phyloP scores from a whole-genome alignment of 345 rosid genomes.

The Salix dunnii region DNA sequence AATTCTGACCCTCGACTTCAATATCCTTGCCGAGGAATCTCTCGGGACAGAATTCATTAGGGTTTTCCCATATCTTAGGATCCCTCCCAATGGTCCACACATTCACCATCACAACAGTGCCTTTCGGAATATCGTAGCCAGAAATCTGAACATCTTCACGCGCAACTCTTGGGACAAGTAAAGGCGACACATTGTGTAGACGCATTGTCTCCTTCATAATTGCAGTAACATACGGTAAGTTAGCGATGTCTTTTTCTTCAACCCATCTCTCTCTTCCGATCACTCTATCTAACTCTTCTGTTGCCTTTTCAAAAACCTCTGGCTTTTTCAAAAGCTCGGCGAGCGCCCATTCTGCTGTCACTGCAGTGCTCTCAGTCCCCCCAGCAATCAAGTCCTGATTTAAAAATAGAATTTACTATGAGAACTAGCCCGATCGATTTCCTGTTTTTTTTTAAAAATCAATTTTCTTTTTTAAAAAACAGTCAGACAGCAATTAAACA shows the following conservation, averaged over 20 bases:
- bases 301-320: constrained; percentile 42
- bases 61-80: constrained; percentile 50
- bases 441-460: too few species aligned
- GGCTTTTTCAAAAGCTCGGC: constrained; percentile 47
- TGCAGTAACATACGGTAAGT: constrained; percentile 42
- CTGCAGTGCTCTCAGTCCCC: constrained; percentile 62
- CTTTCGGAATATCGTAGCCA: constrained; percentile 47
- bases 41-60: constrained; percentile 46
- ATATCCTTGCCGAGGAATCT: constrained; percentile 44
- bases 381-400: constrained; percentile 54
- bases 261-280: constrained; percentile 54
- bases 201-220: constrained; percentile 61
- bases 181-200: constrained; percentile 55
- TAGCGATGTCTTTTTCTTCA: constrained; percentile 46
- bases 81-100: constrained; percentile 60
- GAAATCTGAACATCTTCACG: constrained; percentile 37
- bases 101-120: constrained; percentile 39
- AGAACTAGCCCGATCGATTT: too few species aligned
- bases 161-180: constrained; percentile 43
- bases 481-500: too few species aligned
- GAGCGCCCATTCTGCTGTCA: constrained; percentile 62
- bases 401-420: too few species aligned
- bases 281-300: constrained; percentile 53
- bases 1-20: constrained; percentile 63
- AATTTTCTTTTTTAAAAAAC: too few species aligned